Evolutionary conservation across 352 stramenopile species (phyloP), one percentile per base, ranked within the genome.

Genomic region (Albugo laibachii): DNA sequence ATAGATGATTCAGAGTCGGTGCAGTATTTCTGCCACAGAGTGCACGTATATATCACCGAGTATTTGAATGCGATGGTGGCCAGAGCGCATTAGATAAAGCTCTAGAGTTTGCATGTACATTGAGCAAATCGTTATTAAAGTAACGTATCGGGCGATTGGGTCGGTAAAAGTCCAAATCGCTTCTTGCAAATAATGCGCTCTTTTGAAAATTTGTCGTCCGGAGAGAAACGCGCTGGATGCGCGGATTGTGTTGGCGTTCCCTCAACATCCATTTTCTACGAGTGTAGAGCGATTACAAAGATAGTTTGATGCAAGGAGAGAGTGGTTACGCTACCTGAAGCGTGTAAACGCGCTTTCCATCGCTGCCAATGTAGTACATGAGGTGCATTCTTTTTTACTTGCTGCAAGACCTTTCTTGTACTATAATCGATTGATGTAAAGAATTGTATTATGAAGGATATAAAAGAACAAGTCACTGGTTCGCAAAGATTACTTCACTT

Each of bases 161-260:
- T 97, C 40, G 94, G 83, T 57, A 99, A 89, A 53, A 99, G 79
- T 36, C 87, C 85, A 66, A 97, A 98, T 58, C 95, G 76, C 63
- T 98, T 98, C 74, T 99, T 99, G 45, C 78, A 95, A 39, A 86
- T 95, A 53, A 99, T 94, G 45, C 95, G 80, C 74, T 98, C 92
- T 67, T 93, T 83, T 41, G 86, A 97, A 67, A 98, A 99, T 79
- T 99, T 99, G 69, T 99, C 95, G 67, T 99, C 95, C 0, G 95
- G 95, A 55, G 91, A 98, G 70, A 99, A 99, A 53, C 95, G 79
- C 41, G 95, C 95, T 35, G 62, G 95, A 73, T 99, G 95, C 15
- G 95, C 95, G 53, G 87, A 97, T 68, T 95, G 76, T 34, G 94
- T 98, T 31, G 95, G 87, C 55, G 92, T 87, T 41, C 75, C 86